Base-by-base conservation (phyloP, 1,284 basidiomycete species). In the Megacollybia platyphylla region DNA sequence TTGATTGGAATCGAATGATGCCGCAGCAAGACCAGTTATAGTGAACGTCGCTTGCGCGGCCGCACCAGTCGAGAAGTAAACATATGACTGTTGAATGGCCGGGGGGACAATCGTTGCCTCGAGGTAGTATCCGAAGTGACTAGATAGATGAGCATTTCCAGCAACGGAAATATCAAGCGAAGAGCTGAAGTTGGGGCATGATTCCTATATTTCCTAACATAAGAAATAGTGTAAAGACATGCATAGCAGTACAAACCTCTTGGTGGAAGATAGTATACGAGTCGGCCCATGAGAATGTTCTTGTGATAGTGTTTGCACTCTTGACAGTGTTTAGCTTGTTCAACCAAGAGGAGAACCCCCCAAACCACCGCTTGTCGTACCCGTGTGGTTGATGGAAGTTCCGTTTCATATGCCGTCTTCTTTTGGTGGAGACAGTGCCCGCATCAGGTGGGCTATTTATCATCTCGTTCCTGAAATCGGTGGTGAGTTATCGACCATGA, bases 41-140 rank as follows among this genome's bases (percentile, higher is more conserved):
- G 46, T 51, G 45, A 54, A 53, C 29, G 43, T 40, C 17, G 44
- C 53, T 20, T 41, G 37, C 1, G 53, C 50, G 8, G 40, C 38
- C 8, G 50, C 52, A 32, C 47, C 53, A 7, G 54, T 50, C 27
- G 47, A 49, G 35, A 57, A 48, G 42, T 47, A 56, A 17, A 54
- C 48, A 45, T 54, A 55, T 13, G 47, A 35, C 34, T 52, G 46
- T 28, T 50, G 44, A 26, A 57, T 43, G 11, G 48, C 48, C 4
- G 56, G 56, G 28, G 57, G 57, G 2, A 58, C 51, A 11, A 59
- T 43, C 9, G 51, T 53, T 5, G 49, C 56, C 40, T 59, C 49
- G 20, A 59, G 52, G 45, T 58, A 59, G 35, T 52, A 58, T 11
- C 57, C 57, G 34, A 49, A 58, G 20, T 39, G 42, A 9, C 43